Base-by-base conservation (phyloP, 1,139 yeast genomes). In the Schizosaccharomyces versatilis region DNA sequence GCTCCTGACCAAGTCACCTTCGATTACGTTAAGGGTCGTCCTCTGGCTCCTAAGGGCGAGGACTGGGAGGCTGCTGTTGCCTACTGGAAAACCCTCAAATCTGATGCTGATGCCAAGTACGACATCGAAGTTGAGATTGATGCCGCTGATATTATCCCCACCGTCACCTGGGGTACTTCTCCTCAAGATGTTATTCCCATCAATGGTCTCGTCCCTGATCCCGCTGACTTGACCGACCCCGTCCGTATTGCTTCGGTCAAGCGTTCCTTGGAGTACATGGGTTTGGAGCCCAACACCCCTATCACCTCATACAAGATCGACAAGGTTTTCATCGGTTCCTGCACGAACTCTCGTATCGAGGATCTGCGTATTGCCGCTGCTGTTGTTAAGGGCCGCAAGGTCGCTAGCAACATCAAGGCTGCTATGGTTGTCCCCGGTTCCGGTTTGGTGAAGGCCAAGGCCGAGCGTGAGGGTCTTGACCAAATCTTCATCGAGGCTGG, bases 91-190 rank as follows among this genome's bases (percentile, higher is more conserved):
- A 78, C 96, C 55, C 74, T 90, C 60, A 78, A 80, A 63, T 75
- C 94, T 36, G 98, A 90, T 64, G 82, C 79, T 57, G 95, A 84
- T 62, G 97, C 98, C 47, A 72, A 76, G 60, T 90, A 86, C 62
- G 98, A 90, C 66, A 71, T 77, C 62, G 95, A 84, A 63, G 81
- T 90, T 62, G 74, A 75, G 55, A 84, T 90, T 65, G 74, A 81
- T 61, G 95, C 94, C 53, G 71, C 75, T 44, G 97, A 88, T 63
- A 81, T 90, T 59, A 79, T 82, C 54, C 98, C 98, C 60, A 90
- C 98, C 39, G 86, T 90, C 59, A 90, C 98, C 17, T 90, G 98
- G 98, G 98, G 98, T 73, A 90, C 93, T 61, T 88, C 97, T 63
- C 98, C 98, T 44, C 97, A 90, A 71, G 98, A 90, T 67, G 97